Evolutionary conservation across 768 basidiomycete species (phyloP).

Genomic region (Lactarius deliciosus): DNA sequence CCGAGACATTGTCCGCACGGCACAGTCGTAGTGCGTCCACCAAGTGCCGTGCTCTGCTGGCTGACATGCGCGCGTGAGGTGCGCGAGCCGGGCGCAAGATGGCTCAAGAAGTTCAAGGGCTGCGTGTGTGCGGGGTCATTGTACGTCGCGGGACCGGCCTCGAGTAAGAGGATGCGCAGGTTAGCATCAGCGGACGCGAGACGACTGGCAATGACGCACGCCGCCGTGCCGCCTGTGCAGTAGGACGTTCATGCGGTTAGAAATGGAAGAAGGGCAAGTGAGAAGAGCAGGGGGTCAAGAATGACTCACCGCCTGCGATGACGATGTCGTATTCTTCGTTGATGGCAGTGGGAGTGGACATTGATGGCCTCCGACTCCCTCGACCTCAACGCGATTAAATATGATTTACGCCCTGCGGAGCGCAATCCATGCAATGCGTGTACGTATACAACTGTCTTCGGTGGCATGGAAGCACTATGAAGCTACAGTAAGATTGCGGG

Average conservation of each 20-base stretch:
- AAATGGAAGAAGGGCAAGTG: no score
- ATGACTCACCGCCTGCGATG: slow-evolving; percentile 30
- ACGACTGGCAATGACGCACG: slow-evolving; percentile 56
- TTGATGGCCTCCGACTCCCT: neutral
- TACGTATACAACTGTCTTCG: neutral
- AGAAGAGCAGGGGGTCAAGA: neutral
- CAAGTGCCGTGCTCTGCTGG: slow-evolving; percentile 44
- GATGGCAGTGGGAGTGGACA: neutral
- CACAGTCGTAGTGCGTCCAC: slow-evolving; percentile 46
- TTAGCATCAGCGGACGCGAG: slow-evolving; percentile 52
- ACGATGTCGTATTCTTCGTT: slow-evolving; percentile 24
- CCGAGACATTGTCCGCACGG: slow-evolving; percentile 52
- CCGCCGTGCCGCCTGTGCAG: slow-evolving; percentile 44
- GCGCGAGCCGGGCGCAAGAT: slow-evolving; percentile 41
- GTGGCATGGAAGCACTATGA: no score
- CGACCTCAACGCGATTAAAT: neutral
- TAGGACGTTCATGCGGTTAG: neutral
- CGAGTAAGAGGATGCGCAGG: slow-evolving; percentile 58
- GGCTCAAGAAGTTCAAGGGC: slow-evolving; percentile 50
- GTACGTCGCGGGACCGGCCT: slow-evolving; percentile 53
- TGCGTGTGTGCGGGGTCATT: slow-evolving; percentile 49
- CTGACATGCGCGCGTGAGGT: slow-evolving; percentile 45
- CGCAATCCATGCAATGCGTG: neutral
- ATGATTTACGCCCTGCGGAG: neutral
- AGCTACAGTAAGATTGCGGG: no score